Base-by-base conservation (phyloP, 768 basidiomycete genomes). In the Pholiota conissans region DNA sequence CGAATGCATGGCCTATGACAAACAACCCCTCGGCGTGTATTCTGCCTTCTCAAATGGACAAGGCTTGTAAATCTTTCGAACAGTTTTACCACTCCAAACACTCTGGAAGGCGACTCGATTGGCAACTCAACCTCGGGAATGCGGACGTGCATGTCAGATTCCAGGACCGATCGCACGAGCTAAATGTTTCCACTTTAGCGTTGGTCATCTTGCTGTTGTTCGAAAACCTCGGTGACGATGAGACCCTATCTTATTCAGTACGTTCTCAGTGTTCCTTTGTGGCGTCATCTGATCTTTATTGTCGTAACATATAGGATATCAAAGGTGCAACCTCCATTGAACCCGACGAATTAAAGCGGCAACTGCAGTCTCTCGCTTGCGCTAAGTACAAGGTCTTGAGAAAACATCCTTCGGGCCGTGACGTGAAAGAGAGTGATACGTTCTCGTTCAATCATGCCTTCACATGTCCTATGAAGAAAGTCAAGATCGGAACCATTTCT, bases 321-420 rank as follows among this genome's bases (percentile, higher is more conserved):
- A 85, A 86, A 70, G 70, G 81, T 8, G 82, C 88, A 4, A 94
- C 95, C 0, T 67, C 73, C 14, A 90, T 98, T 55, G 83, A 85
- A 0, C 86, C 93, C 18, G 59, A 60, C 0, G 95, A 98, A 56
- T 80, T 98, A 2, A 86, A 89, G 67, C 89, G 97, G n/a, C 90
- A 94, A 63, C 81, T 99, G 2, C 97, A 99, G 68, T 95, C 96
- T 0, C 80, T 99, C 22, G 95, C 97, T 0, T 98, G 96, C 67
- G 94, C 91, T 9, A 98, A 95, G 70, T 94, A 81, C 77, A 95
- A 95, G 66, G 79, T 99, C 27, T 73, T 99, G 61, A 93, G 87
- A 73, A 98, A 98, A 67, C 87, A 89, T 59, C 97, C 96, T 0
- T 84, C 90, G 37, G 85, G 93, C 8, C 84, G 95, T 39, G 95